Percentiles rank a stretch among this genome's conserved stretches.
Evolutionary conservation across 805 yeast genomes (phyloP).

Genomic region (Candida methanosorbosa): DNA sequence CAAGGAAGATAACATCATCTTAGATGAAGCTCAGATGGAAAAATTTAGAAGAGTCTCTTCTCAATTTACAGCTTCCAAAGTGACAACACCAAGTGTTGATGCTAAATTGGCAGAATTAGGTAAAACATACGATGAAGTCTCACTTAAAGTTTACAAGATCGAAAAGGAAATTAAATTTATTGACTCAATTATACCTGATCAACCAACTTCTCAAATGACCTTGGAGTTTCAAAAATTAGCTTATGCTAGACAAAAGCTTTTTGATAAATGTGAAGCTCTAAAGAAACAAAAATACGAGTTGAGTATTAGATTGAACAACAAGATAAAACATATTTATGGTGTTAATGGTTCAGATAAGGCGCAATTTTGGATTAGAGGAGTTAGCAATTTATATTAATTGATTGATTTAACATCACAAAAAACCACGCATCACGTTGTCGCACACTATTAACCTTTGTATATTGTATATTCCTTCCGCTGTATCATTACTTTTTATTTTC

Average conservation of each 20-base stretch:
- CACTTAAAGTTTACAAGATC: conserved; percentile 16
- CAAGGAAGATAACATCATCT: conserved; percentile 4
- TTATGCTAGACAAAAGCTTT: conserved; percentile 19
- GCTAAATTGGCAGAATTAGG: conserved; percentile 11
- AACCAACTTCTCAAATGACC: conserved; percentile 8
- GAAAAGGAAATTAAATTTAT: conserved; percentile 22
- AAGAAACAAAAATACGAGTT: conserved; percentile 22
- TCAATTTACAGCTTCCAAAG: conserved; percentile 16
- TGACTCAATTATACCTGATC: conserved; percentile 17
- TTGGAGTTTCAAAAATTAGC: conserved; percentile 18
- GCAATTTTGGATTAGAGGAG: conserved; percentile 48
- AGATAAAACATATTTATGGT: conserved; percentile 20
- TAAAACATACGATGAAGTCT: conserved; percentile 9
- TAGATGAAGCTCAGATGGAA: conserved; percentile 10
- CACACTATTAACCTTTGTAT: too few relatives aligned
- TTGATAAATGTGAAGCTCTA: conserved; percentile 17
- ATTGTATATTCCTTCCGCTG: too few relatives aligned
- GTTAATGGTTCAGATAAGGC: conserved; percentile 30
- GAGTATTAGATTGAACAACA: conserved; percentile 19
- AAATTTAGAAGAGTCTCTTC: conserved; percentile 16
- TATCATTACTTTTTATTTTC: too few relatives aligned
- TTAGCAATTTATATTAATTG: too few relatives aligned
- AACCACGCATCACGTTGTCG: too few relatives aligned
- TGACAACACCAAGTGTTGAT: conserved; percentile 4
- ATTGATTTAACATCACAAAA: too few relatives aligned